Evolutionary conservation across 202 grass and related monocot species (phyloP).

Genomic region (Schoenoplectus tabernaemontani): DNA sequence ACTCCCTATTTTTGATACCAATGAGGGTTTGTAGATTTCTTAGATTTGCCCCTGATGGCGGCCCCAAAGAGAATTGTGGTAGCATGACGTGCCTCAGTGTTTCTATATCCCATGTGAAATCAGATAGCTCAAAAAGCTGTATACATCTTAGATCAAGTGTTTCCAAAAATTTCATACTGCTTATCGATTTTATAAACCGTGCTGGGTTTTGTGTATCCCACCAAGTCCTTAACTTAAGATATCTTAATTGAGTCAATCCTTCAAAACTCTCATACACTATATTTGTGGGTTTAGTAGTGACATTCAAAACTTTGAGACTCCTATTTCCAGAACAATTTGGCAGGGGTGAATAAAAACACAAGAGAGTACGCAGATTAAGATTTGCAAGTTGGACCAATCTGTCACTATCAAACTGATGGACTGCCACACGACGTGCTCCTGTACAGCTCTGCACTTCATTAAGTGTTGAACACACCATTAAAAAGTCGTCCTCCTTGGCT

Average conservation of each 20-base stretch:
- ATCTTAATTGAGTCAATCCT: not conserved
- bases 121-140: not conserved
- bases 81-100: not conserved
- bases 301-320: not conserved
- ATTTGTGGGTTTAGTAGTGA: no score
- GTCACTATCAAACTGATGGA: not conserved
- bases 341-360: not conserved
- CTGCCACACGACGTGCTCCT: not conserved
- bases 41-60: not conserved
- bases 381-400: not conserved
- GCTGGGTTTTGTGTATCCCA: not conserved
- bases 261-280: not conserved
- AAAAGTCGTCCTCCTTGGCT: not conserved
- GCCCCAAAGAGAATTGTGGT: not conserved
- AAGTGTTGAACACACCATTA: not conserved
- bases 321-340: not conserved
- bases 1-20: not conserved
- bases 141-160: not conserved
- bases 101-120: not conserved
- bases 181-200: not conserved
- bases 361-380: not conserved
- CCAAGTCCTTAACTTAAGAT: not conserved
- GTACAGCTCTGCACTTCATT: not conserved
- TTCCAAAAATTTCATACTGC: not conserved
- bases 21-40: not conserved